These are phyloP conservation scores for Eucalyptus tenuipes DNA, from an alignment of 345 rosid species.

Conservation along the genomic window DNA sequence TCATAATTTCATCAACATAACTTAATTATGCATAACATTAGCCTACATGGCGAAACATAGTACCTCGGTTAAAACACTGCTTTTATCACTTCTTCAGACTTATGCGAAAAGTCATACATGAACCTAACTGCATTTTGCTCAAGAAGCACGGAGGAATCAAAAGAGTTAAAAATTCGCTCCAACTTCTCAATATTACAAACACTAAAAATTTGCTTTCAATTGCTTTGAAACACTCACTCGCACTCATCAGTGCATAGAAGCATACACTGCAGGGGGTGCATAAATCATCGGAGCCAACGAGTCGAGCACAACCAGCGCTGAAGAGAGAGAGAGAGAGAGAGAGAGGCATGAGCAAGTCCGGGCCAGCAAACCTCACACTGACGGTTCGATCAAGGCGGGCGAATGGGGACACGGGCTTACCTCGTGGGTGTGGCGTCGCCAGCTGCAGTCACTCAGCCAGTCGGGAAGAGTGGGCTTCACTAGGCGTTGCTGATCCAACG, in stretches of 20 bases:
- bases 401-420: too few relatives aligned
- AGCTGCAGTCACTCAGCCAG: too few relatives aligned
- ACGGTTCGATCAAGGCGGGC: rapidly evolving
- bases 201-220: neutral
- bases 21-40: neutral
- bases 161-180: neutral
- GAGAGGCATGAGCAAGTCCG: too few relatives aligned
- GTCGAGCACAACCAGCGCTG: neutral
- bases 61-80: neutral
- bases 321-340: too few relatives aligned
- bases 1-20: neutral
- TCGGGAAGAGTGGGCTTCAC: too few relatives aligned
- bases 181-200: neutral
- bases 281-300: neutral
- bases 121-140: neutral
- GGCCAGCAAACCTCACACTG: too few relatives aligned
- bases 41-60: neutral
- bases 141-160: neutral
- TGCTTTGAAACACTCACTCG: neutral
- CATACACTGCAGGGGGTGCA: neutral
- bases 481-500: too few relatives aligned
- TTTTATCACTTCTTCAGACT: neutral
- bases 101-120: neutral
- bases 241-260: neutral
- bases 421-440: too few relatives aligned